Percentiles rank a stretch among this genome's conserved stretches.
These are phyloP conservation scores for Tilletia walkeri DNA, from an alignment of 1,284 basidiomycete genomes.

Conservation along the genomic window DNA sequence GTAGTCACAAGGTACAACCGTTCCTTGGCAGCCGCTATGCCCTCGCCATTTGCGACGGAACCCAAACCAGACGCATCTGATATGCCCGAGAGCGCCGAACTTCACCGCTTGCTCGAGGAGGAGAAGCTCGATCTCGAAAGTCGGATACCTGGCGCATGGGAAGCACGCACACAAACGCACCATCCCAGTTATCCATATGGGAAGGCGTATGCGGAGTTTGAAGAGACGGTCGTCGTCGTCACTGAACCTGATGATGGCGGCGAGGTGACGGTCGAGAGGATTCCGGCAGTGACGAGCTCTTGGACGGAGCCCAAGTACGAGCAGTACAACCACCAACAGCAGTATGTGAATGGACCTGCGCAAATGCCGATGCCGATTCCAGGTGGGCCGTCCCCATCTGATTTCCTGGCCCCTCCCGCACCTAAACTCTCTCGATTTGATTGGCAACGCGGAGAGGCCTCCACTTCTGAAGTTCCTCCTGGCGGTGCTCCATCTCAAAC, in stretches of 20 bases:
- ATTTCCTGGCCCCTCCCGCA: neutral
- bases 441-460: conserved; percentile 7
- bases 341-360: no score
- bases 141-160: conserved; percentile 7
- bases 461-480: neutral
- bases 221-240: neutral
- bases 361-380: neutral
- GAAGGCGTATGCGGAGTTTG: conserved; percentile 9
- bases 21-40: conserved; percentile 11
- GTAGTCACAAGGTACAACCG: conserved; percentile 24
- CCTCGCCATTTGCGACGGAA: neutral
- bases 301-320: neutral
- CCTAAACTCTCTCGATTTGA: conserved; percentile 15
- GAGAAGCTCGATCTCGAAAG: conserved; percentile 17
- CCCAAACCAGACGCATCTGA: neutral
- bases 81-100: conserved; percentile 26
- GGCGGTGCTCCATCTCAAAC: neutral
- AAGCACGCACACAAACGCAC: neutral
- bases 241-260: neutral
- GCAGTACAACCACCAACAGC: neutral
- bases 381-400: neutral
- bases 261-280: neutral
- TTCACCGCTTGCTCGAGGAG: conserved; percentile 24
- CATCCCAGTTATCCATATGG: neutral
- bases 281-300: neutral